Conservation (phyloP, 768 basidiomycete species). For the Clitopilus passeckerianus region DNA sequence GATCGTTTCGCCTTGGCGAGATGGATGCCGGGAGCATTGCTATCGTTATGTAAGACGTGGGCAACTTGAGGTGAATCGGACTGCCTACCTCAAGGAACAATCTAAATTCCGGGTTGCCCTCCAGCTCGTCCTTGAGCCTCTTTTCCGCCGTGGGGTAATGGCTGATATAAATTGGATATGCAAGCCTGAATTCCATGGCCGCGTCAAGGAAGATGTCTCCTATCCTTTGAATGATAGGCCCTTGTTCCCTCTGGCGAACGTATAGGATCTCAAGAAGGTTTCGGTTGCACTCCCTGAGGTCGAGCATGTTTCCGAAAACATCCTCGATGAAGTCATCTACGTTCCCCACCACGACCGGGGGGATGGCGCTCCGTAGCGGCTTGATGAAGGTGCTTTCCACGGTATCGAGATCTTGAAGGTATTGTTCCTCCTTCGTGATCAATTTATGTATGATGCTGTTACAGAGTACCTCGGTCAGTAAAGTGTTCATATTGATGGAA, state of each 20-base stretch:
- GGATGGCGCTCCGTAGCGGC: constrained; percentile 40
- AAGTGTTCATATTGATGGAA: background rate
- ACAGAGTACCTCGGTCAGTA: background rate
- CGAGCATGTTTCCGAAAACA: constrained; percentile 85
- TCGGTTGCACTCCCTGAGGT: constrained; percentile 80
- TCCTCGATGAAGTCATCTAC: constrained; percentile 85
- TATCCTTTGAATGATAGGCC: constrained; percentile 75
- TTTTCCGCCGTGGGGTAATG: constrained; percentile 84
- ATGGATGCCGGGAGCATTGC: constrained; percentile 37
- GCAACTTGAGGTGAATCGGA: background rate
- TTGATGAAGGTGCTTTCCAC: constrained; percentile 65
- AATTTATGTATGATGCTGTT: constrained; percentile 78
- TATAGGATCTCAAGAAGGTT: constrained; percentile 82
- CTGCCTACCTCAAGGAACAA: constrained; percentile 77
- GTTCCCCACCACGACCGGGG: constrained; percentile 38
- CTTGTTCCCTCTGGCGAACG: constrained; percentile 83
- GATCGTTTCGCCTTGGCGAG: constrained; percentile 31
- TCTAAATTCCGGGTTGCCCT: constrained; percentile 74
- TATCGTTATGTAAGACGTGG: constrained; percentile 11
- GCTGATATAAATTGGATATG: constrained; percentile 84
- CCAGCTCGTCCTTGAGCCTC: constrained; percentile 80
- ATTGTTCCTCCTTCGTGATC: constrained; percentile 85
- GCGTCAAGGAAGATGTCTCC: constrained; percentile 88
- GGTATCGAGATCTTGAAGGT: constrained; percentile 80
- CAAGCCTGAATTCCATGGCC: constrained; percentile 81